Base-by-base conservation (phyloP, 768 basidiomycete species). In the Mycena indigotica region DNA sequence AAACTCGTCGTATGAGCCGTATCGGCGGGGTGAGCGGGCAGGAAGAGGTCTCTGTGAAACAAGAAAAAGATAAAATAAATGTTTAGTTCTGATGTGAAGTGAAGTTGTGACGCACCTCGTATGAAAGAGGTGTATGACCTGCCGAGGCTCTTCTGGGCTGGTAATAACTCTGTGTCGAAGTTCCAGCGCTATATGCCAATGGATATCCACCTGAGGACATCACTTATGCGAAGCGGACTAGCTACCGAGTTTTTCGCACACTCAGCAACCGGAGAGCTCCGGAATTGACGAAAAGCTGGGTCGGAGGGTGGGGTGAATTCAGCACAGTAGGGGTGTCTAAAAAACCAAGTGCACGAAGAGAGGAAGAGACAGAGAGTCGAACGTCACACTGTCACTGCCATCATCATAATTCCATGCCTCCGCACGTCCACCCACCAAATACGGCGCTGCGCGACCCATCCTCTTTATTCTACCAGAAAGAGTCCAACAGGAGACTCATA, bases 401-500 rank as follows among this genome's bases (percentile, higher is more conserved):
- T 50, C 24, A 15, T 52, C 54, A n/a, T n/a, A n/a, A 26, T 25
- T 32, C 49, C 29, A 16, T 21, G 23, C 28, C 19, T 10, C n/a
- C n/a, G n/a, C n/a, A n/a, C n/a, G n/a, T n/a, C n/a, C 64, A 52
- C 57, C 65, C 56, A 12, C 49, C 66, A 40, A 61, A 66, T n/a
- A 61, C 70, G 19, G 62, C 69, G 13, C 62, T 76, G 49, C 74
- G 71, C 53, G 80, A 86, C 58, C 84, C 85, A 16, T 73, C 79
- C 44, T 76, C 68, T 16, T 71, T 86, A 23, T 76, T 77, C 65
- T 86, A 80, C 62, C 85, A 89, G 69, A 73, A 74, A 15, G 69
- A 74, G 49, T 64, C 56, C 50, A 76, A 79, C 40, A 79, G 89
- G 28, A 75, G 87, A 62, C 73, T 73, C 24, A 86, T 94, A 61